Evolutionary conservation across 345 rosid species (phyloP), one percentile per base, ranked within the genome.

Genomic region (Citrus medica): DNA sequence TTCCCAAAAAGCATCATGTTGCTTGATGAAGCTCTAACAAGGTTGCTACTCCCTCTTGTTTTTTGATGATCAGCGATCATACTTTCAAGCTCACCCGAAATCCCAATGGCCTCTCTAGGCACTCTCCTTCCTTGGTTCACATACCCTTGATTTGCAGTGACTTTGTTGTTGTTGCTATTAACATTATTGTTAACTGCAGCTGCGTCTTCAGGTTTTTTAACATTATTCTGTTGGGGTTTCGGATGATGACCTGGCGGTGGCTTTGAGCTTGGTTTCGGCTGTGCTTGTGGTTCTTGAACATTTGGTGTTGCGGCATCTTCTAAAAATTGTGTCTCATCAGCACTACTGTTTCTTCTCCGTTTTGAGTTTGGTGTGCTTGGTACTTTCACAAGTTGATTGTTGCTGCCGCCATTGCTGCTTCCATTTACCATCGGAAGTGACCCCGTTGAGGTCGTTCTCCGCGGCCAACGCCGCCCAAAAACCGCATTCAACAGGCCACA

Each of bases 61-160:
- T 89, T 91, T 51, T 91, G 97, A 72, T 89, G 94, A 79, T 96
- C 98, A 0, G 80, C 64, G 40, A 94, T 90, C 91, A 94, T 89
- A 73, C 78, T 92, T 55, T 96, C 98, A 0, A 96, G 93, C 91
- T 96, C 99, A 2, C 98, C 99, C 0, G 98, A 96, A 40, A 96
- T 83, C 55, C 93, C 89, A 13, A 84, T 38, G 24, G 91, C 84
- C 71, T 86, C 95, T 46, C 82, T 88, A 0, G 96, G 93, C 24
- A 87, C 87, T 72, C 82, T 89, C 79, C 86, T 85, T 7, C 78
- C 89, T 63, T 84, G 87, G 69, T 84, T 80, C 9, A 76, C 84
- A 62, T 89, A 84, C 32, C 73, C 81, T 19, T 64, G 78, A 24
- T 27, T 79, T 22, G 72, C 53, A 25, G 13, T 24, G 21, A n/a